These are phyloP conservation scores for Colletotrichum lentis DNA, from an alignment of 2,329 filamentous ascomycete species.

Conservation along the genomic window DNA sequence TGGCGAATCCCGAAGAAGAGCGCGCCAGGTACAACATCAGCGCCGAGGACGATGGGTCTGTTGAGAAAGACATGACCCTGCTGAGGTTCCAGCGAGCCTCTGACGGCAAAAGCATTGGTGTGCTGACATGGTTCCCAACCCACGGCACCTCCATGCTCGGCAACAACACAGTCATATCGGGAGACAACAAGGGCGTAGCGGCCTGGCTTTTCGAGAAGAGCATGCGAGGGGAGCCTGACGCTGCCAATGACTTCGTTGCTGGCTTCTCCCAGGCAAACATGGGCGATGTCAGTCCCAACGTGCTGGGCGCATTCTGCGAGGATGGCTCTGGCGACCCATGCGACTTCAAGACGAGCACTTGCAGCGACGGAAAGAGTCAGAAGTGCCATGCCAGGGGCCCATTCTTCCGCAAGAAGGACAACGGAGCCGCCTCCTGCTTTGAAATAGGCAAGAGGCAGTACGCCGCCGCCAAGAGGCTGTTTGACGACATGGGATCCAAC, in stretches of 20 bases:
- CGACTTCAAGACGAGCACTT: slow-evolving; percentile 81
- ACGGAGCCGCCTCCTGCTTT: slow-evolving; percentile 77
- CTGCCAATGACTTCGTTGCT: slow-evolving; percentile 76
- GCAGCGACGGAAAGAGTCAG: slow-evolving; percentile 70
- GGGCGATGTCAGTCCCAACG: slow-evolving; percentile 87
- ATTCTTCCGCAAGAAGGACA: slow-evolving; percentile 69
- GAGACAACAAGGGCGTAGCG: slow-evolving; percentile 93
- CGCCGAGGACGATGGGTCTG: slow-evolving; percentile 50
- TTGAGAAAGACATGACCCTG: slow-evolving; percentile 71
- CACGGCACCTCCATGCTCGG: slow-evolving; percentile 90
- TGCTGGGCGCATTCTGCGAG: slow-evolving; percentile 85
- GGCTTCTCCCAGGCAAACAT: slow-evolving; percentile 93
- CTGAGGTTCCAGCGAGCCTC: slow-evolving; percentile 76
- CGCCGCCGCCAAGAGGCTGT: slow-evolving; percentile 62
- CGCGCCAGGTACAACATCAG: slow-evolving; percentile 69
- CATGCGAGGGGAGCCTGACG: slow-evolving; percentile 60
- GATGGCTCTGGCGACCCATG: slow-evolving; percentile 77
- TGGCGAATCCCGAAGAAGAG: slow-evolving; percentile 83
- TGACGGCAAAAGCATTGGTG: slow-evolving; percentile 77
- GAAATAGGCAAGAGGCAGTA: slow-evolving; percentile 77
- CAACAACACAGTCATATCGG: slow-evolving; percentile 88
- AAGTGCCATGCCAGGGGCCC: slow-evolving; percentile 77
- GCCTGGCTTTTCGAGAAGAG: slow-evolving; percentile 82
- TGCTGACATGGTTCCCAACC: slow-evolving; percentile 89
- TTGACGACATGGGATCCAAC: slow-evolving; percentile 41